Evolutionary conservation across 2,329 filamentous ascomycete species (phyloP).

Genomic region (Beauveria medogensis): DNA sequence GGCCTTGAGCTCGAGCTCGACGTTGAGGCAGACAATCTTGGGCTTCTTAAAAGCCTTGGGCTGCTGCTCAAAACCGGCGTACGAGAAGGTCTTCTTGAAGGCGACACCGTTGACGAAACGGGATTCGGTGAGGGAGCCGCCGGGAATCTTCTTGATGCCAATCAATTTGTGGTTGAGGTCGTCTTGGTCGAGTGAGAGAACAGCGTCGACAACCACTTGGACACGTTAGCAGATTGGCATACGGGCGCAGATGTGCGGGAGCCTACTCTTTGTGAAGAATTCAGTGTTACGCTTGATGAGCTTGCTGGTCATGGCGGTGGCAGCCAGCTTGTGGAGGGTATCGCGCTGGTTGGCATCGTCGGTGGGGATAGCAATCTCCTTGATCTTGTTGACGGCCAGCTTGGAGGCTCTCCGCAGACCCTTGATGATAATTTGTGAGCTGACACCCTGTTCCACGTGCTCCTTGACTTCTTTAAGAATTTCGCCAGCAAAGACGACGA

Average conservation of each 20-base stretch:
- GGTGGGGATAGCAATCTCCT: constrained; percentile 88
- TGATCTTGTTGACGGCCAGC: constrained; percentile 97
- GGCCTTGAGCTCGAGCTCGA: constrained; percentile 95
- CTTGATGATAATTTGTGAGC: constrained; percentile 96
- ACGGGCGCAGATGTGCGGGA: neutral
- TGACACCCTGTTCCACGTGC: constrained; percentile 92
- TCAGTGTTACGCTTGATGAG: constrained; percentile 93
- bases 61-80: constrained; percentile 98
- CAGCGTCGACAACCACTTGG: constrained; percentile 92
- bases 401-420: constrained; percentile 77
- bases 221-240: constrained; percentile 20
- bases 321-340: constrained; percentile 81
- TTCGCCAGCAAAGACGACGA: constrained; percentile 95
- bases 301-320: constrained; percentile 98
- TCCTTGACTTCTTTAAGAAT: constrained; percentile 96
- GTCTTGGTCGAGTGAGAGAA: constrained; percentile 89
- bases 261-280: constrained; percentile 94
- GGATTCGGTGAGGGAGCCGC: constrained; percentile 90
- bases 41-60: constrained; percentile 91
- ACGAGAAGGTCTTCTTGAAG: constrained; percentile 99
- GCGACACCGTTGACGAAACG: constrained; percentile 96
- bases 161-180: constrained; percentile 98
- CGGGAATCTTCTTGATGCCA: constrained; percentile 95
- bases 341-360: constrained; percentile 77
- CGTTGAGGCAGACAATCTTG: constrained; percentile 95